These are phyloP conservation scores for Metroxylon sagu DNA, from an alignment of 176 grass and related monocot genomes.

Conservation along the genomic window DNA sequence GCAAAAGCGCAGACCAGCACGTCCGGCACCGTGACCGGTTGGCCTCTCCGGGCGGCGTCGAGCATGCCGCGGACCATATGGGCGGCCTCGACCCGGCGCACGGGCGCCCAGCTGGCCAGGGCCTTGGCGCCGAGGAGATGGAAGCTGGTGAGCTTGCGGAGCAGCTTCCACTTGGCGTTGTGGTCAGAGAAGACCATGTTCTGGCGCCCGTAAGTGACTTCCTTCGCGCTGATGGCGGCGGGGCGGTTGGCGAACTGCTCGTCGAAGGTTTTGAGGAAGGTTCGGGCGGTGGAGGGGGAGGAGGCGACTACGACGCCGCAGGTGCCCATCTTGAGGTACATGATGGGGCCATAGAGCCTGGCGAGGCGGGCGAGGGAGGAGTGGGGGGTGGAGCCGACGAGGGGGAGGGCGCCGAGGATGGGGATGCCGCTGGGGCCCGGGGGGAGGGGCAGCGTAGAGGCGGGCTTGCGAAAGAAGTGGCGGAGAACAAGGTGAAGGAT, in stretches of 20 bases:
- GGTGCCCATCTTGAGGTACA: slow-evolving; percentile 4
- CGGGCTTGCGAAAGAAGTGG: background rate
- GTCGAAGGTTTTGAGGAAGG: background rate
- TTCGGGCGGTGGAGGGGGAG: background rate
- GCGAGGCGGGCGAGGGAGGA: background rate
- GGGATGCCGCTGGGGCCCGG: slow-evolving; percentile 41
- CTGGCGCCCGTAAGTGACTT: background rate
- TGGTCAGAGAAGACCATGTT: slow-evolving; percentile 3
- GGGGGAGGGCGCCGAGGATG: slow-evolving; percentile 51
- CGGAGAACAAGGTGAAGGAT: slow-evolving; percentile 51
- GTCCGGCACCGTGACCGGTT: background rate
- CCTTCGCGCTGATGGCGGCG: background rate
- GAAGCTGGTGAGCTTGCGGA: background rate
- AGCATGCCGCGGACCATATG: background rate
- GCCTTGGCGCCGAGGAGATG: slow-evolving; percentile 5
- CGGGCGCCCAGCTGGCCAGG: background rate
- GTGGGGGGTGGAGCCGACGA: background rate
- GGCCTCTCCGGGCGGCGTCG: background rate
- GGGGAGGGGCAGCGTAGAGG: slow-evolving; percentile 13
- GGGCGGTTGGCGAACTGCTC: slow-evolving; percentile 2
- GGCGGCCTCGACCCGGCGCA: background rate
- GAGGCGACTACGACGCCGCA: background rate
- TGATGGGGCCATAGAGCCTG: background rate
- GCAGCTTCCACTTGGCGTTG: slow-evolving; percentile 1
- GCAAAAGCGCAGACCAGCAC: background rate